Evolutionary conservation across 345 rosid species (phyloP).

Genomic region (Ricinus communis): DNA sequence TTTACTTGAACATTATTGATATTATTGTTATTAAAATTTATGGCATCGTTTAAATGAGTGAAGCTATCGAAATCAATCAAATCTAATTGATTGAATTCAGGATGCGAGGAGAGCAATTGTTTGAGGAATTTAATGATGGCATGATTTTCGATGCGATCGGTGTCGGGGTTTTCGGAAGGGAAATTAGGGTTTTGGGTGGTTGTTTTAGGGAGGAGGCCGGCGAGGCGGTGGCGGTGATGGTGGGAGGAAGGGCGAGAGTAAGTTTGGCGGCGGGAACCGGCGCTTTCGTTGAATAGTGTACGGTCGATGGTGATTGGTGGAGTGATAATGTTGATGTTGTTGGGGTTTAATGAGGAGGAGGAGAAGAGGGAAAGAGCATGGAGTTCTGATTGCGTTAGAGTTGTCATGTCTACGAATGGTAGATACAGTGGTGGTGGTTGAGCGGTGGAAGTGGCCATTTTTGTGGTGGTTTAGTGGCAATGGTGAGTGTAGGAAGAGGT

Average conservation of each 20-base stretch:
- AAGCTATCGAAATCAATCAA: conserved; percentile 29
- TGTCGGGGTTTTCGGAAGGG: conserved; percentile 24
- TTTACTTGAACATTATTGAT: conserved; percentile 28
- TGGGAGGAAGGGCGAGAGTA: conserved; percentile 53
- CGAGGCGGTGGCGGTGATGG: conserved; percentile 58
- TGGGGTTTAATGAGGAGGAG: conserved; percentile 37
- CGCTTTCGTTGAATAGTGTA: conserved; percentile 64
- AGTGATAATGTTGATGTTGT: conserved; percentile 23
- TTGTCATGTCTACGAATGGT: conserved; percentile 45
- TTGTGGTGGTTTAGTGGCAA: neutral
- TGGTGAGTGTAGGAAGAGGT: too few species aligned
- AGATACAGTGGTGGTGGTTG: conserved; percentile 15
- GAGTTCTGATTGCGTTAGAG: conserved; percentile 65
- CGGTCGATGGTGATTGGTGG: conserved; percentile 47
- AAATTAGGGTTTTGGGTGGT: conserved; percentile 16
- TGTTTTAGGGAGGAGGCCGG: conserved; percentile 47
- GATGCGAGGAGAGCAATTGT: conserved; percentile 38
- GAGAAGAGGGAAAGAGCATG: conserved; percentile 50
- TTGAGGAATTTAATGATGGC: conserved; percentile 51
- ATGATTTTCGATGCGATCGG: conserved; percentile 48
- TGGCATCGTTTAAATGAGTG: conserved; percentile 16
- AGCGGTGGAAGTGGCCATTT: conserved; percentile 20
- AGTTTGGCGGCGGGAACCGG: conserved; percentile 71
- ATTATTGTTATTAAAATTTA: conserved; percentile 14
- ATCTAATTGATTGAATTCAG: conserved; percentile 22